Base-by-base conservation (phyloP, 2,329 filamentous ascomycete species). In the Aspergillus persii region DNA sequence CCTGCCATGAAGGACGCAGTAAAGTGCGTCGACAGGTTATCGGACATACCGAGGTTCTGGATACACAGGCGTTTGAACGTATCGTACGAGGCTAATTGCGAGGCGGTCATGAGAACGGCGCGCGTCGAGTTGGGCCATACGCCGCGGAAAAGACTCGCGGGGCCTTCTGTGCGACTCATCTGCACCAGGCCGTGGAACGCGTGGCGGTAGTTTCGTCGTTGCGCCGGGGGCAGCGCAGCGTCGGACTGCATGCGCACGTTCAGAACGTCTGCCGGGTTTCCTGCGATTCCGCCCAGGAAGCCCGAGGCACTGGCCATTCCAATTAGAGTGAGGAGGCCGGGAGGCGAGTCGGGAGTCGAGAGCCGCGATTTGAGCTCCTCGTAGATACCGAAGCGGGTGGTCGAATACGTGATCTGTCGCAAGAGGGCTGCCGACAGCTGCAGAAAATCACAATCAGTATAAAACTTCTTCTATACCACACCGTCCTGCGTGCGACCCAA, bases 231-330 rank as follows among this genome's bases (percentile, higher is more conserved):
- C 1, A 97, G 85, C 0, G 92, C 87, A 2, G 90, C 88, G 68
- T 89, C 95, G 77, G 96, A 91, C 79, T 99, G 95, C 95, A 99
- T 99, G 66, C 95, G 91, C 53, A 99, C 95, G 77, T 99, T 99
- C 70, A 97, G 83, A 36, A 99, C 92, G 74, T 99, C 95, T 65
- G 93, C 94, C 2, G 93, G 92, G 78, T 98, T 99, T 65, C 95
- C 95, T 5, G 89, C 90, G 50, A 98, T 79, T 53, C 95, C 95
- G 62, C 95, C 95, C 2, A 96, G 77, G 72, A 97, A 91, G 54
- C 95, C 95, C 7, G 95, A 94, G 30, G 86, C 79, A 27, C 87
- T 89, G 55, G 94, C 91, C 76, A 98, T 90, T 65, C 85, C 90
- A 63, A 96, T 84, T 8, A 99, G 87, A n/a, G 86, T 82, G 9